Conservation (phyloP, 2,329 filamentous ascomycete genomes). For the Falciphora oryzae region DNA sequence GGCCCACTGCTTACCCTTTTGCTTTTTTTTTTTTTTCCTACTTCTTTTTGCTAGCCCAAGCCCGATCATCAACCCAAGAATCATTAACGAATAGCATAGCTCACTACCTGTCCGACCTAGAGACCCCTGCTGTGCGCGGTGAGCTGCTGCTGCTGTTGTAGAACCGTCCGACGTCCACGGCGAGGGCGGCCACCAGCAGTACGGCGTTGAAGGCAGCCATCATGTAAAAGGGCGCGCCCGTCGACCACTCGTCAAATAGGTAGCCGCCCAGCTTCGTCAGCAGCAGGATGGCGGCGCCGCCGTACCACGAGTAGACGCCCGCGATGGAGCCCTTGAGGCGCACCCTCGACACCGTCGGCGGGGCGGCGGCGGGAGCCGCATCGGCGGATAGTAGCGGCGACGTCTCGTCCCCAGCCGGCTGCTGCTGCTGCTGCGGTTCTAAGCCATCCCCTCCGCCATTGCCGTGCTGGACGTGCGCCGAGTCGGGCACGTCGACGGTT, state of each 20-base stretch:
- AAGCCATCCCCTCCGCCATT: constrained; percentile 10
- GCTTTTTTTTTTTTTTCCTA: background rate
- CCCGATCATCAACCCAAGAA: too few species aligned
- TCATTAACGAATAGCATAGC: too few species aligned
- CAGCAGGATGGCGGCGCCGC: constrained; percentile 82
- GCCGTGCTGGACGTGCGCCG: constrained; percentile 23
- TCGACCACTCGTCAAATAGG: constrained; percentile 71
- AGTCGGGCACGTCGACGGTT: constrained; percentile 37
- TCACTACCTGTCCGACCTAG: too few species aligned
- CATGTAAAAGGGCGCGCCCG: constrained; percentile 85
- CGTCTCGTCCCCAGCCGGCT: constrained; percentile 27
- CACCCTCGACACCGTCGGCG: constrained; percentile 38
- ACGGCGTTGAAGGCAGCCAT: constrained; percentile 84
- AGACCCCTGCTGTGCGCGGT: too few species aligned
- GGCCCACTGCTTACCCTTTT: background rate
- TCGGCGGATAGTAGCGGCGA: constrained; percentile 32
- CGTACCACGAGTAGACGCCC: constrained; percentile 86
- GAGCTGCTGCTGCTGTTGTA: background rate
- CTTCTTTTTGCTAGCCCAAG: background rate
- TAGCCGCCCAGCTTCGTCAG: constrained; percentile 87
- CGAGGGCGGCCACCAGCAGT: constrained; percentile 53
- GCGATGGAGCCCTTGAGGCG: constrained; percentile 88
- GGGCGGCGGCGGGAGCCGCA: constrained; percentile 1
- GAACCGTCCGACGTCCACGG: constrained; percentile 38
- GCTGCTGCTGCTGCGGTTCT: constrained; percentile 11